These are phyloP conservation scores for Mortierella sp. DNA, from an alignment of 371 early-diverging fungal species.

Conservation along the genomic window DNA sequence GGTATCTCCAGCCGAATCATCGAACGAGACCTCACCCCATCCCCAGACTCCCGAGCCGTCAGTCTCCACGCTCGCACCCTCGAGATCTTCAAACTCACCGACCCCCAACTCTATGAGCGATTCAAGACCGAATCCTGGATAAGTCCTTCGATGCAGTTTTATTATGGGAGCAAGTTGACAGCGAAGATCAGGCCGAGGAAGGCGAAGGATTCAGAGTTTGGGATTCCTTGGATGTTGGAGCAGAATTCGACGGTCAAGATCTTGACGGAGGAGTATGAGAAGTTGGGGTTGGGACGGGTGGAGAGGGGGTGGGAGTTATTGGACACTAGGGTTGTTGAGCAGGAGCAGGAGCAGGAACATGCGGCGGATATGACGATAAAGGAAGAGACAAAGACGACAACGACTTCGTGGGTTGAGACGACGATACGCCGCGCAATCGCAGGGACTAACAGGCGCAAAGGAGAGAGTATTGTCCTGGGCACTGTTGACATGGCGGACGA, in stretches of 20 bases:
- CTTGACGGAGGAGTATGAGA: constrained; percentile 22
- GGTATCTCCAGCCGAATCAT: constrained; percentile 34
- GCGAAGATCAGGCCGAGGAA: background rate
- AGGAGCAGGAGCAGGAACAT: background rate
- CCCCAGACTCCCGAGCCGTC: constrained; percentile 28
- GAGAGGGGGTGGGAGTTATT: constrained; percentile 49
- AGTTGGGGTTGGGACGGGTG: background rate
- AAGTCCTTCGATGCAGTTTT: constrained; percentile 10
- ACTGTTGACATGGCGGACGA: constrained; percentile 15
- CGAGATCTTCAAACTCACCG: constrained; percentile 31
- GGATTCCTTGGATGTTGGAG: constrained; percentile 17
- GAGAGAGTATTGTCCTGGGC: constrained; percentile 20
- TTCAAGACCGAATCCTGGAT: constrained; percentile 9
- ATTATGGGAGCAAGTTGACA: background rate
- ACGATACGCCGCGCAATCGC: constrained; percentile 14
- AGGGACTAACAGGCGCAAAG: constrained; percentile 8
- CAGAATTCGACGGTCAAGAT: constrained; percentile 27
- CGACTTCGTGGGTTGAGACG: constrained; percentile 25
- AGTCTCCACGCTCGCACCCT: constrained; percentile 36
- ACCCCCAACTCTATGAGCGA: background rate
- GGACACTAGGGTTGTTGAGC: constrained; percentile 38
- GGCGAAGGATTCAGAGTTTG: constrained; percentile 25
- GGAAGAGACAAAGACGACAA: no score
- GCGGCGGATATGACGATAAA: no score
- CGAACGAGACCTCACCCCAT: constrained; percentile 22